phyloP scores from a whole-genome alignment of 2,329 filamentous ascomycete species.

The Raffaelea deltoideospora region DNA sequence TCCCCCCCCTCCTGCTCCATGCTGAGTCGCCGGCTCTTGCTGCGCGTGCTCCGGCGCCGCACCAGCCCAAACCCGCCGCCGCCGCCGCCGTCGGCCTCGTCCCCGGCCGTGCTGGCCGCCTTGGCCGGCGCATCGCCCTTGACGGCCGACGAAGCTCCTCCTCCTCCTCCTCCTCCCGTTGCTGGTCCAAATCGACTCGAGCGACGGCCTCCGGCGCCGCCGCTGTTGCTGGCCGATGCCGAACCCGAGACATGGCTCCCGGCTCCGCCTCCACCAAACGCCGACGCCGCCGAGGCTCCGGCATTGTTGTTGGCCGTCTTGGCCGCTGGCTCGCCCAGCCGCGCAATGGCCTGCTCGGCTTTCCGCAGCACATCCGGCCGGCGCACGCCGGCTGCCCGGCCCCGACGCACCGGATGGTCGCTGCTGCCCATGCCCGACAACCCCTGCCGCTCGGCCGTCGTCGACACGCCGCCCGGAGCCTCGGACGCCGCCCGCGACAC shows the following conservation, averaged over 20 bases:
- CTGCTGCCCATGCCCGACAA: conserved; percentile 17
- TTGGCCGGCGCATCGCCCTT: conserved; percentile 13
- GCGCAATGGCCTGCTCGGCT: conserved; percentile 42
- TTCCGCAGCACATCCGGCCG: conserved; percentile 44
- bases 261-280: too few relatives aligned
- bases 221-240: too few relatives aligned
- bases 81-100: conserved; percentile 18
- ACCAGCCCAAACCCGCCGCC: conserved; percentile 24
- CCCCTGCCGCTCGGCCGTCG: conserved; percentile 22
- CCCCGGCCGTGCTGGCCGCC: conserved; percentile 17
- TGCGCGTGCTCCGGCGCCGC: conserved; percentile 16
- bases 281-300: background rate
- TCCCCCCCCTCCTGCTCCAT: conserved; percentile 12
- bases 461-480: conserved; percentile 9
- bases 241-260: too few relatives aligned
- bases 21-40: conserved; percentile 9
- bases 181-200: too few relatives aligned
- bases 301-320: conserved; percentile 13
- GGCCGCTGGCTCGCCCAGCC: conserved; percentile 31
- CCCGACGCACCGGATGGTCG: conserved; percentile 20
- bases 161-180: background rate
- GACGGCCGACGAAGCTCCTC: conserved; percentile 1
- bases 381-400: conserved; percentile 29
- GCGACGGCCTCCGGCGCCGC: too few relatives aligned
- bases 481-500: conserved; percentile 10